Conservation (phyloP, 345 rosid species). For the Salix arbutifolia region DNA sequence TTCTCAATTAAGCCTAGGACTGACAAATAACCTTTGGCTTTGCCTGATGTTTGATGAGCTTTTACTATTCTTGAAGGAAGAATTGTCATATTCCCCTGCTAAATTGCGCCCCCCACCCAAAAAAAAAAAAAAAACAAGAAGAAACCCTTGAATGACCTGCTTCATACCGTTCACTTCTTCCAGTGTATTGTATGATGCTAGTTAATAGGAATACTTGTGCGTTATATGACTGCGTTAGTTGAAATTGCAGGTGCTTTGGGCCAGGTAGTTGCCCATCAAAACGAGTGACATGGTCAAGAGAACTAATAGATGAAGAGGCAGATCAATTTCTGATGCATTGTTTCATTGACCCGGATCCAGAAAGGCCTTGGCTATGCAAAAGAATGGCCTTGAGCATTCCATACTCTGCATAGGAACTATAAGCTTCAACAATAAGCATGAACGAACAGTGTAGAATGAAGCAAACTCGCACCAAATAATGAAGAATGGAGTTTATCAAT, state of each 20-base stretch:
- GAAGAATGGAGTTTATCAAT: background rate
- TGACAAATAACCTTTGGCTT: background rate
- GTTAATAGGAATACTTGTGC: background rate
- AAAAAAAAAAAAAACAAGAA: background rate
- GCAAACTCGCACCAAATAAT: background rate
- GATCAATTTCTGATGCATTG: slow-evolving; percentile 67
- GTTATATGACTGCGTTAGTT: background rate
- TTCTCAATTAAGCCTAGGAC: background rate
- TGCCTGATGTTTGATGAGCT: background rate
- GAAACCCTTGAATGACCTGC: background rate
- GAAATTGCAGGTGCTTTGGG: slow-evolving; percentile 67
- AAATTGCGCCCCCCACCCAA: background rate
- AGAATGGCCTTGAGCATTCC: slow-evolving; percentile 76
- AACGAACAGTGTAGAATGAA: background rate
- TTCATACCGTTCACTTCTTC: background rate
- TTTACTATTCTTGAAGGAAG: background rate
- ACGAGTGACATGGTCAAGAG: slow-evolving; percentile 80
- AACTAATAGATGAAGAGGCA: slow-evolving; percentile 83
- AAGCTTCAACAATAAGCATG: background rate
- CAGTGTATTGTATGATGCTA: background rate
- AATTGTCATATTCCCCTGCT: background rate
- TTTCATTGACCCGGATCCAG: slow-evolving; percentile 74
- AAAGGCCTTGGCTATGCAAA: slow-evolving; percentile 75
- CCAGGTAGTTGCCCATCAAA: slow-evolving; percentile 72
- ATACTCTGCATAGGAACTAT: slow-evolving; percentile 45